Conservation (phyloP, 257 asterid genomes). For the Penstemon davidsonii region DNA sequence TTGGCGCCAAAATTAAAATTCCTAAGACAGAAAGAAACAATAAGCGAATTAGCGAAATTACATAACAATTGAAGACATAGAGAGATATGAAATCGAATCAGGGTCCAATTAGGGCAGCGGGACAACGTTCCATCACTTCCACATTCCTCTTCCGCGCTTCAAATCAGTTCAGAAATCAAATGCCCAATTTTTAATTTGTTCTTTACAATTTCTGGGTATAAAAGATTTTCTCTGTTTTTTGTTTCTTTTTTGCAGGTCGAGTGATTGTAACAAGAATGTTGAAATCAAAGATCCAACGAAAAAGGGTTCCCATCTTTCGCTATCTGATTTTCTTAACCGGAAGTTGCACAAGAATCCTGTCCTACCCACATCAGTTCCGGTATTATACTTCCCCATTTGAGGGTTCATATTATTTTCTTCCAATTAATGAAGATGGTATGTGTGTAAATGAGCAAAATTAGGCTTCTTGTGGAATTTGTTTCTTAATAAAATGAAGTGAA, state of each 20-base stretch:
- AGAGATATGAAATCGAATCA: slow-evolving; percentile 42
- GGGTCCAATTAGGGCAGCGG: slow-evolving; percentile 44
- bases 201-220: not conserved
- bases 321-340: slow-evolving; percentile 65
- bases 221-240: not conserved
- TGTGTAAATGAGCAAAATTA: not conserved
- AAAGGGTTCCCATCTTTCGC: slow-evolving; percentile 48
- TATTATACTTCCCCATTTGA: slow-evolving; percentile 16
- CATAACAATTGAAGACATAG: not conserved
- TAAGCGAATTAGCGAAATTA: no score
- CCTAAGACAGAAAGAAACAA: no score
- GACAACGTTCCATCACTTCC: slow-evolving; percentile 72
- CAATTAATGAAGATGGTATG: not conserved
- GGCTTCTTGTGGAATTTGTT: no score
- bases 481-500: no score
- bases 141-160: slow-evolving; percentile 52
- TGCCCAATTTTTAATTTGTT: not conserved
- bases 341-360: slow-evolving; percentile 61
- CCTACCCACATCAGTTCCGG: slow-evolving; percentile 52
- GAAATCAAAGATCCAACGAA: slow-evolving; percentile 34
- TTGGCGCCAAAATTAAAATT: no score
- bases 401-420: not conserved
- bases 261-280: slow-evolving; percentile 29
- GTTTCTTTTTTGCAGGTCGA: slow-evolving; percentile 31
- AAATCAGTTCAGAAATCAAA: slow-evolving; percentile 37